Evolutionary conservation across 2,329 filamentous ascomycete species (phyloP).

Genomic region (Chaetomium olivaceum): DNA sequence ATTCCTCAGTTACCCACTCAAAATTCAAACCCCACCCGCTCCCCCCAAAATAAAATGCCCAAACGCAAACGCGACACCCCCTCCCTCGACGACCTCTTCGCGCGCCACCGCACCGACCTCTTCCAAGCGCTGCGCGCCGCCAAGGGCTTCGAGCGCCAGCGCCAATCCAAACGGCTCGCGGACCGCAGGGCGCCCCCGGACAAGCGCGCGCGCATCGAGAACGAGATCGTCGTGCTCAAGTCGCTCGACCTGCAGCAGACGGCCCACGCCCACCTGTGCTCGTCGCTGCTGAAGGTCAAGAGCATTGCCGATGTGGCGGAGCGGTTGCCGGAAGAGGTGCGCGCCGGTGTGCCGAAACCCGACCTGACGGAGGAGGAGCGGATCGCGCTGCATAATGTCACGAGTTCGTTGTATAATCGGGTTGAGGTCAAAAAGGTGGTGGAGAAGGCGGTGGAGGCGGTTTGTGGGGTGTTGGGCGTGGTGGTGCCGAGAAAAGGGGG

Average conservation of each 20-base stretch:
- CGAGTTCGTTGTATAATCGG: conserved; percentile 57
- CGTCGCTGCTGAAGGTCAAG: conserved; percentile 56
- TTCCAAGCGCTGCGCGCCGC: conserved; percentile 68
- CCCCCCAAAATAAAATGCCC: conserved; percentile 50
- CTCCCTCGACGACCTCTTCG: conserved; percentile 52
- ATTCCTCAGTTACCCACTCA: neutral
- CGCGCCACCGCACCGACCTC: conserved; percentile 60
- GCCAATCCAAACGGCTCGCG: conserved; percentile 62
- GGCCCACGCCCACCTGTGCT: conserved; percentile 57
- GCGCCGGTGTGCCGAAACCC: conserved; percentile 50
- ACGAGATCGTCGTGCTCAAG: conserved; percentile 60
- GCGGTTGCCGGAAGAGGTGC: conserved; percentile 52
- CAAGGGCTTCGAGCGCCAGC: conserved; percentile 77
- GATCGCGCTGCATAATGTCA: conserved; percentile 58
- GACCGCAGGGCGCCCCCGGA: conserved; percentile 49
- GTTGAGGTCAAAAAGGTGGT: conserved; percentile 52
- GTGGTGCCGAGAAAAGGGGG: conserved; percentile 47
- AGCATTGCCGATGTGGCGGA: conserved; percentile 49
- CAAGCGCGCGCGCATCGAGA: conserved; percentile 61
- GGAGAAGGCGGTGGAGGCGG: conserved; percentile 49
- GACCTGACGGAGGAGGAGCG: conserved; percentile 55
- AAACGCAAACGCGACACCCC: conserved; percentile 58
- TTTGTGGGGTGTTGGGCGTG: conserved; percentile 52
- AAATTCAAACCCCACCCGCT: neutral
- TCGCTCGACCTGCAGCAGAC: conserved; percentile 60